Evolutionary conservation across 495 filamentous ascomycete genomes (phyloP), one percentile per base, ranked within the genome.

Genomic region (Lineolata rhizophorae): DNA sequence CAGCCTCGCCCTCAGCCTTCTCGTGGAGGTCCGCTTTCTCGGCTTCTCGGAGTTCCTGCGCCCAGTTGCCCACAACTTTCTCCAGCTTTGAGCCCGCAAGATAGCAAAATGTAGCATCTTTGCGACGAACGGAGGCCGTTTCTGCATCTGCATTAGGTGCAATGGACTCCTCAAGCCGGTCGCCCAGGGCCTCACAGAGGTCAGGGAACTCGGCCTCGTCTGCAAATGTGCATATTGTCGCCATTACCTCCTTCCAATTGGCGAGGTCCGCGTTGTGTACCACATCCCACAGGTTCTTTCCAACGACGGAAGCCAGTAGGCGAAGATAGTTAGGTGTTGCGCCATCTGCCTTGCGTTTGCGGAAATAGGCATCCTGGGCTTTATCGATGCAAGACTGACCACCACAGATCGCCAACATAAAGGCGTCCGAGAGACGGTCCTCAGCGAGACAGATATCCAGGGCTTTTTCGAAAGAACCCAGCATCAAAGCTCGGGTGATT

Each of bases 221-320:
- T 8, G 84, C 85, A 51, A 84, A 94, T 9, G 84, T 94, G 64
- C 87, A 95, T 18, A 99, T 62, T 2, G 81, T 76, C 18, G 76
- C 83, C 79, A 95, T 84, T 8, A 87, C 70, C 51, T 95, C 87
- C 55, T 85, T 95, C 87, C 87, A 99, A 53, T 85, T 77, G 25
- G 63, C 60, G 27, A 95, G 52, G 44, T 92, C 78, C 1, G 87
- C 90, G 45, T 99, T 95, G 53, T 95, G 75, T 5, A 94, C 87
- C 28, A 95, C 65, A 57, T 99, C 87, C 87, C 90, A 95, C 5
- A 99, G 60, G 48, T 99, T 94, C 58, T 94, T 94, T 30, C 78
- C 79, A 32, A 87, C 80, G 27, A 95, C 74, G 17, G 85, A 93
- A 35, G 78, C 79, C 31, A 99, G 60, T 22, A 99, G 60, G 22